Evolutionary conservation across 1,284 basidiomycete species (phyloP).

Genomic region (Cryptococcus hybrid): DNA sequence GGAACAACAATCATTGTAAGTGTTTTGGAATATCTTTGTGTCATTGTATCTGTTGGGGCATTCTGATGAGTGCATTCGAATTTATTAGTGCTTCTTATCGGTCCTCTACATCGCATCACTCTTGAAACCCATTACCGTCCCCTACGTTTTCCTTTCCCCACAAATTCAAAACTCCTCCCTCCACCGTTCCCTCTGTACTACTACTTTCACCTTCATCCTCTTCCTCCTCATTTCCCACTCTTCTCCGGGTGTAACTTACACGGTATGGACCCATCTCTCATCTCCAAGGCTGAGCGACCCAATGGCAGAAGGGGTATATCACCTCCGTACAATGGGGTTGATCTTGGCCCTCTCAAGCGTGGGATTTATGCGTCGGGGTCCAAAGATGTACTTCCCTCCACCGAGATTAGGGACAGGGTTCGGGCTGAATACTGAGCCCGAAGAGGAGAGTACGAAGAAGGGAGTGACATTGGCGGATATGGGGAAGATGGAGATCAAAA

Average conservation of each 20-base stretch:
- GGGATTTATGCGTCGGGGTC: slow-evolving; percentile 42
- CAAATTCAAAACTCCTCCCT: slow-evolving; percentile 10
- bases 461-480: too few species aligned
- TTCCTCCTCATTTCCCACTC: slow-evolving; percentile 21
- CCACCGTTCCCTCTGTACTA: slow-evolving; percentile 16
- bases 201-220: slow-evolving; percentile 17
- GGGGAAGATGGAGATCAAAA: too few species aligned
- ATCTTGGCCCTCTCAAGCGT: slow-evolving; percentile 12
- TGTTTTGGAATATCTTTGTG: not conserved
- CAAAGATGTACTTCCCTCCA: slow-evolving; percentile 31
- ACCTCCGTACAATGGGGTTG: slow-evolving; percentile 9
- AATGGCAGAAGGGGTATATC: slow-evolving; percentile 1
- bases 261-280: slow-evolving; percentile 16
- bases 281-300: slow-evolving; percentile 9
- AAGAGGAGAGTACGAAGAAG: slow-evolving; percentile 1
- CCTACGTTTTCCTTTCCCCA: slow-evolving; percentile 1
- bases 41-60: too few species aligned
- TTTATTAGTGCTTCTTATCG: not conserved
- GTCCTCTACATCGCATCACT: slow-evolving; percentile 6
- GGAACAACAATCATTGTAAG: slow-evolving; percentile 6
- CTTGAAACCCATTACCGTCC: slow-evolving; percentile 6
- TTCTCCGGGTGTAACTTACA: slow-evolving; percentile 31
- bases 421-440: slow-evolving; percentile 24
- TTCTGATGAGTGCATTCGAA: not conserved
- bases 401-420: slow-evolving; percentile 36